These are phyloP conservation scores for Spongispora temasekensis DNA, from an alignment of 1,284 basidiomycete genomes.

Conservation along the genomic window DNA sequence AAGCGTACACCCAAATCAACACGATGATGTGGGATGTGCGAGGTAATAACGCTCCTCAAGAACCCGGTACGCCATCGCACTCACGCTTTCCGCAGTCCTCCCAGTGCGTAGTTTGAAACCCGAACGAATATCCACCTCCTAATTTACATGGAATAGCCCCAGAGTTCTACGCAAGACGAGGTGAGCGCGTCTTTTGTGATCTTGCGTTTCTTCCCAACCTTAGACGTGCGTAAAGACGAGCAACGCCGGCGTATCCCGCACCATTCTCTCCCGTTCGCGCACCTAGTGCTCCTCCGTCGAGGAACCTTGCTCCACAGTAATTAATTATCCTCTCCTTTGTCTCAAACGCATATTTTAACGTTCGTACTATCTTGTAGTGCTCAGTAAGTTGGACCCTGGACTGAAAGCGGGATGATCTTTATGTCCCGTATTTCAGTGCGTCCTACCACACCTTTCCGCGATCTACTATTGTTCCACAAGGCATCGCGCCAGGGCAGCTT, in stretches of 20 bases:
- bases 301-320: constrained; percentile 23
- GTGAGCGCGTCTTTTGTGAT: neutral
- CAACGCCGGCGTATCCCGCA: constrained; percentile 13
- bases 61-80: constrained; percentile 13
- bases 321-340: neutral
- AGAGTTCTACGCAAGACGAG: constrained; percentile 17
- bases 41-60: constrained; percentile 16
- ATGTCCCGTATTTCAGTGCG: constrained; percentile 20
- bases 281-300: constrained; percentile 16
- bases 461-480: constrained; percentile 10
- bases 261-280: constrained; percentile 23
- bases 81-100: constrained; percentile 15
- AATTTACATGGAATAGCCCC: constrained; percentile 11
- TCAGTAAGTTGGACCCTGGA: constrained; percentile 24
- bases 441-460: constrained; percentile 35
- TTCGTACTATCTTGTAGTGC: constrained; percentile 10
- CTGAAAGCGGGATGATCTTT: constrained; percentile 11
- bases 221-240: constrained; percentile 13
- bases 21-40: constrained; percentile 32
- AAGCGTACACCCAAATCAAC: constrained; percentile 35
- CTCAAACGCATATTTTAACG: constrained; percentile 8
- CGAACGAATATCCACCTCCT: neutral
- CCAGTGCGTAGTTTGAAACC: constrained; percentile 17
- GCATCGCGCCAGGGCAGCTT: neutral
- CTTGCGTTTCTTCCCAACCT: neutral